These are phyloP conservation scores for Oryza glumipatula DNA, from an alignment of 176 grass and related monocot species.

Conservation along the genomic window DNA sequence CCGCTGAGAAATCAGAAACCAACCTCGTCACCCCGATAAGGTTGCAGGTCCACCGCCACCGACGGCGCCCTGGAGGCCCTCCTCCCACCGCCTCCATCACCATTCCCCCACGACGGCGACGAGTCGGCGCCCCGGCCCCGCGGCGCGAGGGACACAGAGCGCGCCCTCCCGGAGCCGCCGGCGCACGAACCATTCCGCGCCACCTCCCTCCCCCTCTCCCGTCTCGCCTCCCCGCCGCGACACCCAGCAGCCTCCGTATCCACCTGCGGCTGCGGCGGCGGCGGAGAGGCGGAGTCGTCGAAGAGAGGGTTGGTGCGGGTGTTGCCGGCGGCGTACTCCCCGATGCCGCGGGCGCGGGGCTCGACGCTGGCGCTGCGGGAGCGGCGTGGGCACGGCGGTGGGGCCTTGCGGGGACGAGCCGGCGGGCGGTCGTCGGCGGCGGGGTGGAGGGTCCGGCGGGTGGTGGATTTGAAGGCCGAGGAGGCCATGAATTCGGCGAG, in stretches of 20 bases:
- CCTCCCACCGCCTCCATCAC: not conserved
- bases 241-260: not conserved
- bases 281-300: conserved; percentile 23
- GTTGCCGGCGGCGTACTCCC: conserved; percentile 29
- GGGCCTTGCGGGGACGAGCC: not conserved
- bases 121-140: not conserved
- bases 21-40: not conserved
- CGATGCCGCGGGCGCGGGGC: not conserved
- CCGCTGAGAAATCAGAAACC: no score
- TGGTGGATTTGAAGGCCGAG: conserved; percentile 47
- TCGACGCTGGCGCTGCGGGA: conserved; percentile 48
- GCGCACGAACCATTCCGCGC: not conserved
- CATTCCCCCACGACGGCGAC: not conserved
- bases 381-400: conserved; percentile 37
- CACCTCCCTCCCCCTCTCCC: conserved; percentile 37
- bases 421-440: not conserved
- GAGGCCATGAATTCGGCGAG: conserved; percentile 32
- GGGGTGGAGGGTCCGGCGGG: conserved; percentile 33
- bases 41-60: not conserved
- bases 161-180: conserved; percentile 27
- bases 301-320: conserved; percentile 59
- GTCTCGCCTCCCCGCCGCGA: not conserved
- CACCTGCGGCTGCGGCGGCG: not conserved
- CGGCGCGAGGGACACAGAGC: conserved; percentile 50
- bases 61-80: conserved; percentile 12